These are phyloP conservation scores for Spathaspora arborariae DNA, from an alignment of 805 yeast species.

Conservation along the genomic window DNA sequence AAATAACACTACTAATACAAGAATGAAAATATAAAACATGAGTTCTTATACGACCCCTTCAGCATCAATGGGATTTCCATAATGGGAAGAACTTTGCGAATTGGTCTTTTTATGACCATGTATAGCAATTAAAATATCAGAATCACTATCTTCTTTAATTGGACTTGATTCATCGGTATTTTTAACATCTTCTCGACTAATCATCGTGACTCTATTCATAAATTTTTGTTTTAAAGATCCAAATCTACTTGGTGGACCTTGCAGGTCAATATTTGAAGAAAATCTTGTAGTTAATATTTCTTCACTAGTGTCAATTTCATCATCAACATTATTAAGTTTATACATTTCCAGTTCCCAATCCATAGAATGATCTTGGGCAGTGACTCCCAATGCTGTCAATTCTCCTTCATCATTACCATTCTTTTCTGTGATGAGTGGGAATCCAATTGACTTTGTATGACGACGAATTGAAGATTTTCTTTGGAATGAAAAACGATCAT, in stretches of 20 bases:
- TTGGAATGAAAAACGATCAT: constrained; percentile 91
- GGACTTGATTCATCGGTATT: not conserved
- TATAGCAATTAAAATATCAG: not conserved
- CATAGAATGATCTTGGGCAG: constrained; percentile 77
- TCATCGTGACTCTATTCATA: not conserved
- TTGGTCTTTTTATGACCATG: not conserved
- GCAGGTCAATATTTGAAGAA: not conserved
- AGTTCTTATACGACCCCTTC: not conserved
- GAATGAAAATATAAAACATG: not conserved
- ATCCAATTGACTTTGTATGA: constrained; percentile 3
- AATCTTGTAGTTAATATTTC: not conserved
- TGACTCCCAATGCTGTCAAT: constrained; percentile 69
- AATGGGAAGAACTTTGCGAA: not conserved
- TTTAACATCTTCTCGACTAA: not conserved
- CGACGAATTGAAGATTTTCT: constrained; percentile 32
- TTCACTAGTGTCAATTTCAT: not conserved
- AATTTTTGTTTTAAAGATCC: constrained; percentile 1
- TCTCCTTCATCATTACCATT: constrained; percentile 36
- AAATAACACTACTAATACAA: not conserved
- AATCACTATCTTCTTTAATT: not conserved
- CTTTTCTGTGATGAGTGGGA: constrained; percentile 1
- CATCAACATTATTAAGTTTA: constrained; percentile 34
- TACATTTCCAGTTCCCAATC: constrained; percentile 72
- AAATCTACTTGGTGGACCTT: not conserved
- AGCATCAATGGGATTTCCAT: not conserved